These are phyloP conservation scores for Medicago ruthenica DNA, from an alignment of 306 rosid genomes.

Conservation along the genomic window DNA sequence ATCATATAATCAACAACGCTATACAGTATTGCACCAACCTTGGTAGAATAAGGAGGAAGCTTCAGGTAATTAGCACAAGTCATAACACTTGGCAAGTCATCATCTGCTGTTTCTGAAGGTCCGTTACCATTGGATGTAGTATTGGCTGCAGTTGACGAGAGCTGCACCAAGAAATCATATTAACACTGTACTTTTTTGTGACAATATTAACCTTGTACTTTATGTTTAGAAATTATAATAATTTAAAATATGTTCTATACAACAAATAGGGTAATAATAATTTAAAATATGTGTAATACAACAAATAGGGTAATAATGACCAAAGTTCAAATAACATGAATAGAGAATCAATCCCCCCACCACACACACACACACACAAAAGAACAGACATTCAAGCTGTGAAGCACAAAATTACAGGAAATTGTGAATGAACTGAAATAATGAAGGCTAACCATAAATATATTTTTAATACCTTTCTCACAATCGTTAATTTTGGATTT, in stretches of 20 bases:
- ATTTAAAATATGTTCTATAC: neutral
- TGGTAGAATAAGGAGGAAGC: conserved; percentile 98
- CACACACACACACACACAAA: neutral
- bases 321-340: neutral
- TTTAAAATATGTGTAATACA: neutral
- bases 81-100: conserved; percentile 99
- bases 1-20: conserved; percentile 3
- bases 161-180: conserved; percentile 58
- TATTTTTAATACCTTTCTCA: conserved; percentile 76
- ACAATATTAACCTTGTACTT: neutral
- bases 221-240: neutral
- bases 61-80: conserved; percentile 98
- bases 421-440: neutral
- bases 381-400: neutral
- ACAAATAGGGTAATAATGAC: neutral
- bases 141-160: conserved; percentile 67
- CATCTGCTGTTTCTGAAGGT: conserved; percentile 84
- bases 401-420: neutral
- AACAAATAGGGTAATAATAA: neutral
- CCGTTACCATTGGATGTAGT: conserved; percentile 77
- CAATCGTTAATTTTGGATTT: conserved; percentile 93
- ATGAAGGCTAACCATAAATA: neutral
- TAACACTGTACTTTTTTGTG: neutral
- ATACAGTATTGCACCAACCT: conserved; percentile 57
- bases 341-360: neutral